A percentile compares a stretch with the other conserved stretches of the same genome.
phyloP scores from a whole-genome alignment of 345 rosid genomes.

The Brassica rapa region DNA sequence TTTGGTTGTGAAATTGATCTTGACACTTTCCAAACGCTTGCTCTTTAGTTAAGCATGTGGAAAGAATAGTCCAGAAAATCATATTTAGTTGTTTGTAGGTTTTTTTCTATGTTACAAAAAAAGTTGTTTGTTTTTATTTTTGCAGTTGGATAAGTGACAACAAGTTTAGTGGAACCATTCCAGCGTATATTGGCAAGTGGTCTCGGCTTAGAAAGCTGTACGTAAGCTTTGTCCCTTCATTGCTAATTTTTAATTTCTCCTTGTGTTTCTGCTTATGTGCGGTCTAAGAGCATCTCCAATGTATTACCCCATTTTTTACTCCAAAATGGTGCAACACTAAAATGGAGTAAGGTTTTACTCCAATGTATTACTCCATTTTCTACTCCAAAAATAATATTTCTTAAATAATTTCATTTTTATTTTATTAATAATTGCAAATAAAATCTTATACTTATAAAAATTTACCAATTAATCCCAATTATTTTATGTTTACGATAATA shows the following conservation, averaged over 20 bases:
- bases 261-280: neutral
- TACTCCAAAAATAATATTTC: no score
- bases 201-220: slow-evolving; percentile 53
- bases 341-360: no score
- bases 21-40: neutral
- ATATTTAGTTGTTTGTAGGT: neutral
- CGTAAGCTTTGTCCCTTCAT: slow-evolving; percentile 30
- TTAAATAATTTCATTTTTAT: no score
- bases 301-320: no score
- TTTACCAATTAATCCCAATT: no score
- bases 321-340: no score
- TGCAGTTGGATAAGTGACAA: slow-evolving; percentile 77
- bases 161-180: slow-evolving; percentile 64
- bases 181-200: slow-evolving; percentile 63
- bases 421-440: no score
- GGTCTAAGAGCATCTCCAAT: neutral
- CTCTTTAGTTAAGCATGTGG: neutral
- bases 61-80: neutral
- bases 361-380: no score
- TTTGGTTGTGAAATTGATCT: neutral
- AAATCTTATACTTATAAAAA: no score
- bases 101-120: neutral
- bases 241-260: neutral
- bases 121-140: neutral
- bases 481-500: no score